Evolutionary conservation across 2,329 filamentous ascomycete genomes (phyloP).

Genomic region (Fusarium denticulatum): DNA sequence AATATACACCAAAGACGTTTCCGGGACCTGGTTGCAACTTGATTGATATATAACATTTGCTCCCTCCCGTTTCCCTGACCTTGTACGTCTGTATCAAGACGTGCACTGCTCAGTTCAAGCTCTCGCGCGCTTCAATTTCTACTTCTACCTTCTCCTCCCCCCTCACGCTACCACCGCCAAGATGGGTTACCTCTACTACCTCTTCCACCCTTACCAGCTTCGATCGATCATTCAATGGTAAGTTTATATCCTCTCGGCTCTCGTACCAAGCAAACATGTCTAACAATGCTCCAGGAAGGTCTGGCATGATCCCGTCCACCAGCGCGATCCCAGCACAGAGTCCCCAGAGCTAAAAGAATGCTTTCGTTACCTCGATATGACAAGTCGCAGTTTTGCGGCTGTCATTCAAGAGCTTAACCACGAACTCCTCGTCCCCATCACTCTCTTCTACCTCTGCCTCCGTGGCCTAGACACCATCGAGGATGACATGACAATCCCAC

Average conservation of each 20-base stretch:
- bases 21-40: slow-evolving; percentile 35
- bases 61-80: slow-evolving; percentile 20
- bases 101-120: slow-evolving; percentile 31
- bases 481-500: slow-evolving; percentile 93
- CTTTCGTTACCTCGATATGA: slow-evolving; percentile 86
- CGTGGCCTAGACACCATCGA: slow-evolving; percentile 98
- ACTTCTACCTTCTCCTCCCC: slow-evolving; percentile 3
- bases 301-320: slow-evolving; percentile 95
- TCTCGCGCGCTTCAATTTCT: slow-evolving; percentile 12
- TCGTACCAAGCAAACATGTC: not conserved
- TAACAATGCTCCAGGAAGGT: slow-evolving; percentile 74
- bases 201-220: slow-evolving; percentile 80
- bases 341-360: slow-evolving; percentile 78
- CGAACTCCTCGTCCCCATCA: slow-evolving; percentile 88
- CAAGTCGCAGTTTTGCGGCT: slow-evolving; percentile 90
- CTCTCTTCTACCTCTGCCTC: slow-evolving; percentile 91
- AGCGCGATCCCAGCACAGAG: slow-evolving; percentile 81
- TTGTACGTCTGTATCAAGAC: slow-evolving; percentile 16
- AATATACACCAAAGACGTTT: slow-evolving; percentile 32
- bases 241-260: slow-evolving; percentile 33
- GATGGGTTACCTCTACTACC: slow-evolving; percentile 76
- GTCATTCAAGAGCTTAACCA: slow-evolving; percentile 97
- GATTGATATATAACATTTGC: slow-evolving; percentile 39
- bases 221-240: slow-evolving; percentile 91
- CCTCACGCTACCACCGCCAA: slow-evolving; percentile 44